Evolutionary conservation across 169 alveolate species (phyloP).

Genomic region (Plasmodium coatneyi): DNA sequence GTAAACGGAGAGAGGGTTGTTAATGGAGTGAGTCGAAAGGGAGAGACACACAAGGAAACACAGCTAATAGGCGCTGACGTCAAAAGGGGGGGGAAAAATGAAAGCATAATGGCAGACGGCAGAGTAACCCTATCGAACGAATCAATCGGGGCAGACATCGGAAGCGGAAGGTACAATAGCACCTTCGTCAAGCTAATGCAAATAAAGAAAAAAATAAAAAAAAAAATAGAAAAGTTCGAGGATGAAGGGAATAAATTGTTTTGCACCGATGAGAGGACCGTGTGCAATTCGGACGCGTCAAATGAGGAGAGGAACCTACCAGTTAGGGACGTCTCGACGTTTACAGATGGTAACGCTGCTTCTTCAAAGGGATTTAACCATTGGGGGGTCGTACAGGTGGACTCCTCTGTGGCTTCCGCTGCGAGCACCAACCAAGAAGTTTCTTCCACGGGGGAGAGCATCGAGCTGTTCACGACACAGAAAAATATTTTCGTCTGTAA

Average conservation of each 20-base stretch:
- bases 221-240: conserved; percentile 27
- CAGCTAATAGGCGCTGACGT: not conserved
- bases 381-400: not conserved
- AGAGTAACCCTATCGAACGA: not conserved
- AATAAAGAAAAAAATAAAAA: conserved; percentile 51
- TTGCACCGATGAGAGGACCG: not conserved
- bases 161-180: conserved; percentile 19
- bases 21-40: not conserved
- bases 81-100: not conserved
- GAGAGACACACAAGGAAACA: not conserved
- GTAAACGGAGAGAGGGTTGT: not conserved
- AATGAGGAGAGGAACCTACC: not conserved
- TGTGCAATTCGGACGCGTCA: not conserved
- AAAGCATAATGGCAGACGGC: not conserved
- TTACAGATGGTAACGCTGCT: not conserved
- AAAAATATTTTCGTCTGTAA: conserved; percentile 16
- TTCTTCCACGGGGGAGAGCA: not conserved
- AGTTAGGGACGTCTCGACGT: not conserved
- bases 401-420: not conserved
- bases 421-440: not conserved
- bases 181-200: conserved; percentile 30
- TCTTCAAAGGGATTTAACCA: not conserved
- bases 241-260: not conserved
- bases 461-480: conserved; percentile 52
- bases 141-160: not conserved